Base-by-base conservation (phyloP, 805 yeast genomes). In the Sugiyamaella lignohabitans region DNA sequence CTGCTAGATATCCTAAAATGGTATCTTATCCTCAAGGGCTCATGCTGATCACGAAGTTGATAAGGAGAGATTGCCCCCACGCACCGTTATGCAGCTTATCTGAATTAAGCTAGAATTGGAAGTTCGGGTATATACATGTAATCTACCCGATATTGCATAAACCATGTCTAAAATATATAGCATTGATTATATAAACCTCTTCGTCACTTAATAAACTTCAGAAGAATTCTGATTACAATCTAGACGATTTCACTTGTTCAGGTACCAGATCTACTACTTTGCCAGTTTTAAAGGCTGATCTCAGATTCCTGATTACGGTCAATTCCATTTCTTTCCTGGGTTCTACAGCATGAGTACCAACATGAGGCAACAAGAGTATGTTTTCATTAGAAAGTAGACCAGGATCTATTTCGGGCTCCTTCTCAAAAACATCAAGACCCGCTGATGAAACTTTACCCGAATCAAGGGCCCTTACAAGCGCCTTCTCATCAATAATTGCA, bases 241-340 rank as follows among this genome's bases (percentile, higher is more conserved):
- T 27, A 27, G 14, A 8, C 8, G 11, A 8, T 14, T 27, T 27
- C 14, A 27, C 32, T 16, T 35, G 38, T 17, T 35, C 38, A 6
- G 17, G 38, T 5, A 35, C 38, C 17, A 35, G 10, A 35, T 35
- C 38, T 8, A 14, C 21, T 14, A 91, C 86, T 61, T 78, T 80
- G 5, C 95, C 95, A 0, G 80, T 74, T 11, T 67, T 63, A 32
- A 87, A 58, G 41, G 68, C 81, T 14, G 70, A 63, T 38, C 69
- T 66, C 5, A 86, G 78, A 63, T 91, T 93, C 29, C 74, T 73
- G 23, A 85, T 79, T 24, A 82, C 87, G 61, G 78, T 78, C 55
- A 77, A 79, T 66, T 89, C 96, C 96, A 93, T 86, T 56, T 75
- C 75, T 55, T 71, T 67, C 59, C 84, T 77, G 2, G 72, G 57